Base-by-base conservation (phyloP, 2,329 filamentous ascomycete species). In the Neonectria neomacrospora region DNA sequence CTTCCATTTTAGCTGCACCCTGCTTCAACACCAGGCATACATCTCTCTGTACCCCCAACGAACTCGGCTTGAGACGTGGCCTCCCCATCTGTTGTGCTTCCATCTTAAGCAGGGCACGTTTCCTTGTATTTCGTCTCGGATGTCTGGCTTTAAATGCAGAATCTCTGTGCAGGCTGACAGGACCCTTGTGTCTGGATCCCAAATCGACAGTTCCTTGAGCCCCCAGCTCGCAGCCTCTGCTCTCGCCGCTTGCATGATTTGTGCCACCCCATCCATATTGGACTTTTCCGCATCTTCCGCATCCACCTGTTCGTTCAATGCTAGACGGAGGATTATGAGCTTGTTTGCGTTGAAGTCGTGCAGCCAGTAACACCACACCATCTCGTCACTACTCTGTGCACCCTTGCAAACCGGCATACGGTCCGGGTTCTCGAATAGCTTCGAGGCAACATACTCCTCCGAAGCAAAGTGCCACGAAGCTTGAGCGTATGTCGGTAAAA, bases 281-380 rank as follows among this genome's bases (percentile, higher is more conserved):
- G 18, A 42, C 11, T 42, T 10, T 12, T 42, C 5, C 18, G 26
- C 10, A 4, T 26, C 18, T 3, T 20, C 14, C 3, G 18, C 11
- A 4, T 52, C 16, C 16, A 9, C 11, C n/a, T 20, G 5, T 10
- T 52, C 7, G 14, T 9, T 11, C 5, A 52, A 22, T 14, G n/a
- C 23, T 12, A 52, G 48, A 10, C 48, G 48, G 5, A 52, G 48
- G 3, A 52, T 37, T 7, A 37, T 22, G 16, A 52, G 30, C 48
- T 37, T 52, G 26, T 52, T 18, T 5, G 28, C 16, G 14, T 52
- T 52, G 48, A 52, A 52, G 11, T 52, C 48, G 18, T 52, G 48
- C 20, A 52, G 28, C 48, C 48, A 52, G 18, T 52, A 52, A 12
- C 48, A 52, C 48, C 48, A 52, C 16, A 52, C 48, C 4, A 11